A percentile compares a stretch with the other conserved stretches of the same genome.
Evolutionary conservation across 192 early-diverging fungal genomes (phyloP).

Genomic region (Mortierella alpina): DNA sequence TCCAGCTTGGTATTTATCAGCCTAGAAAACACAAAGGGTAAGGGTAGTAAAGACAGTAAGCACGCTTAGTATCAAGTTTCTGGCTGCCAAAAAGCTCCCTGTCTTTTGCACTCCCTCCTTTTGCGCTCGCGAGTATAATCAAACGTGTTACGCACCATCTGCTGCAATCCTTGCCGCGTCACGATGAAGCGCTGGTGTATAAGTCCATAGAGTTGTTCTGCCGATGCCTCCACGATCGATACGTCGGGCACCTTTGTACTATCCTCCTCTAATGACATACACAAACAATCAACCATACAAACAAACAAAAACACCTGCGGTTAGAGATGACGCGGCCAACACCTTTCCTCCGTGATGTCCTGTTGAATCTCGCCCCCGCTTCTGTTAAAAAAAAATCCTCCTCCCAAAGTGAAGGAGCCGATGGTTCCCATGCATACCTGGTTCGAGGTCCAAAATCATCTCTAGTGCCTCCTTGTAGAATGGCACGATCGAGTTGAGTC

Average conservation of each 20-base stretch:
- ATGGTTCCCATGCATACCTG: conserved; percentile 46
- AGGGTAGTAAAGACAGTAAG: neutral
- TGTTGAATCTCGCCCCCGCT: conserved; percentile 3
- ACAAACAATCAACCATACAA: neutral
- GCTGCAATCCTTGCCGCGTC: conserved; percentile 85
- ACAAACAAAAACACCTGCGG: neutral
- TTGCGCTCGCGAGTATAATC: neutral
- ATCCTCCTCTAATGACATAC: conserved; percentile 55
- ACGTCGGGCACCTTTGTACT: conserved; percentile 74
- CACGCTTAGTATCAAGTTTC: no score
- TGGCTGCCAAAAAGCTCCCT: no score
- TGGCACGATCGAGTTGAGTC: conserved; percentile 81
- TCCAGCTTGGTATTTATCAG: conserved; percentile 78
- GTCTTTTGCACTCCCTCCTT: no score
- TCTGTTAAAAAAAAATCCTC: conserved; percentile 1
- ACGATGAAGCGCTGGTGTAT: conserved; percentile 95
- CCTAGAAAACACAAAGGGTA: conserved; percentile 34
- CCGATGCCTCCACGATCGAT: conserved; percentile 82
- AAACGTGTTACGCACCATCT: conserved; percentile 68
- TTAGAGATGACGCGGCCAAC: neutral
- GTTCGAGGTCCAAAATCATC: conserved; percentile 93
- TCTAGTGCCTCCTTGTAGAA: conserved; percentile 94
- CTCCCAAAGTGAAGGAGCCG: neutral
- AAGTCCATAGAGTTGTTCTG: conserved; percentile 92
- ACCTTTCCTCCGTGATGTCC: neutral